Evolutionary conservation across 441 rosid genomes (phyloP).

Genomic region (Erodium trifolium): DNA sequence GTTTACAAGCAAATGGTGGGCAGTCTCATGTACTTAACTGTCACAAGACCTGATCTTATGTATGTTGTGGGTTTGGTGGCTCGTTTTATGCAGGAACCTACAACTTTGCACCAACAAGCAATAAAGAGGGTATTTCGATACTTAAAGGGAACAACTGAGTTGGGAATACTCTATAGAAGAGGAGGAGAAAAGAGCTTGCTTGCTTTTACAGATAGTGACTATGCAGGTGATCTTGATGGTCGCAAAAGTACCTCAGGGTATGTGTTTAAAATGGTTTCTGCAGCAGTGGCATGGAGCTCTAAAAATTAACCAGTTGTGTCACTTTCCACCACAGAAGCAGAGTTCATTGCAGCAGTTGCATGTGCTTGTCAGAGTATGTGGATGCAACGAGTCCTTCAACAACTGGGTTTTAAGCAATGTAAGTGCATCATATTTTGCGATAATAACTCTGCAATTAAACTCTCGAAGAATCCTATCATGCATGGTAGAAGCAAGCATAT

Average conservation of each 20-base stretch:
- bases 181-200: neutral
- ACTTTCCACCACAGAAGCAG: neutral
- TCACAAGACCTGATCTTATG: too few species aligned
- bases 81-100: too few species aligned
- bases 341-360: neutral
- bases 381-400: neutral
- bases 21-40: too few species aligned
- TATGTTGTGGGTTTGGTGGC: too few species aligned
- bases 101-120: too few species aligned
- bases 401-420: neutral
- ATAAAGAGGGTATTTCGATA: too few species aligned
- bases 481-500: neutral
- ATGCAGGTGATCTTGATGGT: slow-evolving; percentile 15
- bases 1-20: too few species aligned
- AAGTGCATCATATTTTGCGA: neutral
- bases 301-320: neutral
- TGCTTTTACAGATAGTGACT: slow-evolving; percentile 12
- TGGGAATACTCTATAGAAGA: too few species aligned
- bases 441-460: neutral
- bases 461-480: neutral
- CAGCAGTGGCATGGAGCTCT: slow-evolving; percentile 2
- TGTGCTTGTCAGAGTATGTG: neutral
- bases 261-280: slow-evolving; percentile 7
- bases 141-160: too few species aligned
- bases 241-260: slow-evolving; percentile 15